A percentile compares a stretch with the other conserved stretches of the same genome.
These are phyloP conservation scores for Bimuria novae-zelandiae DNA, from an alignment of 2,329 filamentous ascomycete genomes.

Conservation along the genomic window DNA sequence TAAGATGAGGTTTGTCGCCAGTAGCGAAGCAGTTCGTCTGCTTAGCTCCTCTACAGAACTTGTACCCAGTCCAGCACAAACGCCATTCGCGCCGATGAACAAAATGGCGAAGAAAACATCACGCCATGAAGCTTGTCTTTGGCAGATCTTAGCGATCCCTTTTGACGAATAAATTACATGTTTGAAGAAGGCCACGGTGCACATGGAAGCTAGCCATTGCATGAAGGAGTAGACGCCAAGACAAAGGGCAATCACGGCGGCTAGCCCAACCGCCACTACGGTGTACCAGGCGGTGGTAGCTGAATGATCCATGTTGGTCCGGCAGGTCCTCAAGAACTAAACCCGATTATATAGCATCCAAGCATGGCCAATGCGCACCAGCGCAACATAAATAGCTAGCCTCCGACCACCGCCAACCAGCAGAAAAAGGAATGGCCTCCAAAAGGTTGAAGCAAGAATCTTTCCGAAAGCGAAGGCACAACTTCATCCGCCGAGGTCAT, in stretches of 20 bases:
- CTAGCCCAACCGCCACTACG: constrained; percentile 7
- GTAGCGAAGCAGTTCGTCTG: constrained; percentile 11
- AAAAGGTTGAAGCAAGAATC: constrained; percentile 22
- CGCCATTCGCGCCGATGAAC: constrained; percentile 8
- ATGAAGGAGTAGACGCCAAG: neutral
- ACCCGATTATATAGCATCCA: constrained; percentile 8
- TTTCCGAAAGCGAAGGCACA: constrained; percentile 20
- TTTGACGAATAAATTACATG: constrained; percentile 15
- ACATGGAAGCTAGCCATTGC: constrained; percentile 8
- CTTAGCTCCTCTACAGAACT: constrained; percentile 14
- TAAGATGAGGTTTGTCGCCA: constrained; percentile 17
- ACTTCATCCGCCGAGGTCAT: constrained; percentile 17
- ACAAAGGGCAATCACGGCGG: constrained; percentile 7
- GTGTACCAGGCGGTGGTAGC: constrained; percentile 9
- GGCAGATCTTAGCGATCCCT: neutral
- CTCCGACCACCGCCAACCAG: neutral
- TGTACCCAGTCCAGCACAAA: constrained; percentile 12
- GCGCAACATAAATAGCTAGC: constrained; percentile 14
- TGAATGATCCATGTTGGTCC: constrained; percentile 7
- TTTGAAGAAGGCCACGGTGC: neutral
- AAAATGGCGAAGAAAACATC: constrained; percentile 3
- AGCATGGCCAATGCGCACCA: constrained; percentile 10
- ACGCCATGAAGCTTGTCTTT: neutral
- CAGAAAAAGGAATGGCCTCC: constrained; percentile 13
- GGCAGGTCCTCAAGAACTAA: neutral